phyloP scores from a whole-genome alignment of 2,329 filamentous ascomycete species.

The Talaromyces sp. region DNA sequence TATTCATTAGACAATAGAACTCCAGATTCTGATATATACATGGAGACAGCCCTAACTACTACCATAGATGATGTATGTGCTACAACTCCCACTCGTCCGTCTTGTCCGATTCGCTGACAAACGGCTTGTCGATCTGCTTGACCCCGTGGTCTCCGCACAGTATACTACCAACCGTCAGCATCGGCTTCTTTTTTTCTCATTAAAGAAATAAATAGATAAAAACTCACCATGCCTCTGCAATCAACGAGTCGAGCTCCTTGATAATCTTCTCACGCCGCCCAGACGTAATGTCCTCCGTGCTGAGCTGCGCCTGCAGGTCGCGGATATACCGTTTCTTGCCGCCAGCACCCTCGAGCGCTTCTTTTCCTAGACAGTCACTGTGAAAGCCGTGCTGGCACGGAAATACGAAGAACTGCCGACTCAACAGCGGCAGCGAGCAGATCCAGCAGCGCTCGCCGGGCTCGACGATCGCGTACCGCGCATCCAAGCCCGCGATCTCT shows the following conservation, averaged over 20 bases:
- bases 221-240: constrained; percentile 78
- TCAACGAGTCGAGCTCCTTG: constrained; percentile 82
- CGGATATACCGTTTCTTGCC: constrained; percentile 73
- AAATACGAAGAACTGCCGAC: constrained; percentile 94
- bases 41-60: background rate
- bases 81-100: constrained; percentile 73
- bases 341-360: constrained; percentile 77
- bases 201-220: background rate
- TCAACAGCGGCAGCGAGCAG: constrained; percentile 79
- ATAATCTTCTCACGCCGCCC: constrained; percentile 75
- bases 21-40: constrained; percentile 40
- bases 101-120: constrained; percentile 69
- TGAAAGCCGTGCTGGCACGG: constrained; percentile 98
- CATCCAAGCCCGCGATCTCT: constrained; percentile 80
- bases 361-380: constrained; percentile 83
- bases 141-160: constrained; percentile 93
- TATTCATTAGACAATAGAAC: constrained; percentile 37
- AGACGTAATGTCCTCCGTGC: constrained; percentile 66
- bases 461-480: constrained; percentile 91
- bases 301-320: constrained; percentile 79
- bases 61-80: constrained; percentile 8
- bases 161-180: constrained; percentile 53
- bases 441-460: constrained; percentile 91
- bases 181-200: background rate
- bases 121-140: constrained; percentile 89